Percentiles rank a stretch among this genome's conserved stretches.
Evolutionary conservation across 2,329 filamentous ascomycete species (phyloP).

Genomic region (Diplodia intermedia): DNA sequence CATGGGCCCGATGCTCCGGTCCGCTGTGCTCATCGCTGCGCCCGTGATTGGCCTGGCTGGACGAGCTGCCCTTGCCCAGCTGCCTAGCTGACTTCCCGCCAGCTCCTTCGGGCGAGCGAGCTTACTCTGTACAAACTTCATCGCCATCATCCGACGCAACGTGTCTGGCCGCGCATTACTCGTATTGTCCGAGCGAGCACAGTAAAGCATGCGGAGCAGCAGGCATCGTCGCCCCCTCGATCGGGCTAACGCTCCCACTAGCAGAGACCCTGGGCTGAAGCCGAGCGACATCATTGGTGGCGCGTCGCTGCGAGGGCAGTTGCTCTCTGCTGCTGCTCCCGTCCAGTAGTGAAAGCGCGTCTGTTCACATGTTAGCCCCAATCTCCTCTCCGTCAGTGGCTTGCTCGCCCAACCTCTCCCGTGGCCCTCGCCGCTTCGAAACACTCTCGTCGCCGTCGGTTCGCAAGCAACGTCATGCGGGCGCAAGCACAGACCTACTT

Average conservation of each 20-base stretch:
- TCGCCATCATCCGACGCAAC: too few relatives aligned
- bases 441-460: background rate
- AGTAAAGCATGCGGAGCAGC: too few relatives aligned
- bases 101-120: too few relatives aligned
- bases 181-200: too few relatives aligned
- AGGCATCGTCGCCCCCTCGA: background rate
- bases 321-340: too few relatives aligned
- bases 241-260: conserved; percentile 24
- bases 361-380: conserved; percentile 1
- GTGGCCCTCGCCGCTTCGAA: background rate
- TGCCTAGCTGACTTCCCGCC: too few relatives aligned
- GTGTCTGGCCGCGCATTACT: too few relatives aligned
- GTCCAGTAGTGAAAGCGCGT: background rate
- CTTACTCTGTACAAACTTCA: too few relatives aligned
- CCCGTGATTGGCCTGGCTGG: background rate
- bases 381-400: conserved; percentile 8
- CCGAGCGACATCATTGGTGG: conserved; percentile 1
- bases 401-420: background rate
- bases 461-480: too few relatives aligned
- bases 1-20: conserved; percentile 1
- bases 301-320: background rate
- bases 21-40: conserved; percentile 13
- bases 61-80: too few relatives aligned
- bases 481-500: too few relatives aligned
- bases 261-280: background rate